A percentile compares a stretch with the other conserved stretches of the same genome.
Evolutionary conservation across 2,329 filamentous ascomycete species (phyloP).

Genomic region (Passalora sequoiae): DNA sequence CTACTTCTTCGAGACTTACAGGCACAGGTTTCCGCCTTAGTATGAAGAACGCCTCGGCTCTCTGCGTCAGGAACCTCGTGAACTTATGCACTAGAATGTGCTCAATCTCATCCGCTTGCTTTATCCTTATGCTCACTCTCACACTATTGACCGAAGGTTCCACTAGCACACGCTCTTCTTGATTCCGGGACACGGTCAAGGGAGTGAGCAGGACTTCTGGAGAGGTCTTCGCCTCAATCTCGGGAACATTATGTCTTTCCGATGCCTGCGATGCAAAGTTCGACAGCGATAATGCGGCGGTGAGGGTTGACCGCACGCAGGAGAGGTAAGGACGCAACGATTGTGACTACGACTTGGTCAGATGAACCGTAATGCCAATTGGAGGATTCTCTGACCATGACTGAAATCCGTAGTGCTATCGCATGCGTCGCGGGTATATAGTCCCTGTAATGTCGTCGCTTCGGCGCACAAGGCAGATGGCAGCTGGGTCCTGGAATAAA

Average conservation of each 20-base stretch:
- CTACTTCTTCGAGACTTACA: slow-evolving; percentile 46
- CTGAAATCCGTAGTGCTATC: not conserved
- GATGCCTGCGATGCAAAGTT: slow-evolving; percentile 97
- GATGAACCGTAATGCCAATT: slow-evolving; percentile 1
- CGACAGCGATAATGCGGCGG: slow-evolving; percentile 84
- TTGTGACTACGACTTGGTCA: slow-evolving; percentile 66
- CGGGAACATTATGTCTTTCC: slow-evolving; percentile 95
- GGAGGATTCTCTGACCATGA: slow-evolving; percentile 12
- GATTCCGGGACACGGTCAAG: slow-evolving; percentile 84
- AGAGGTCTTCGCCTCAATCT: slow-evolving; percentile 87
- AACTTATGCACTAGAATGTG: slow-evolving; percentile 98
- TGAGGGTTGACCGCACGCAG: slow-evolving; percentile 90
- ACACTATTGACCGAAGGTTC: slow-evolving; percentile 97
- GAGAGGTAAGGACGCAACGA: slow-evolving; percentile 93
- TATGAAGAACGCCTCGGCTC: slow-evolving; percentile 96
- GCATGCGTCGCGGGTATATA: no score
- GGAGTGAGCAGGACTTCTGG: slow-evolving; percentile 93
- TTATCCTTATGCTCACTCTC: slow-evolving; percentile 96
- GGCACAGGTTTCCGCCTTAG: slow-evolving; percentile 91
- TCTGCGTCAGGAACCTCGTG: slow-evolving; percentile 89
- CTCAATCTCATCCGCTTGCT: slow-evolving; percentile 98
- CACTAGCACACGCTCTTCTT: slow-evolving; percentile 93
- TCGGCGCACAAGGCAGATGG: no score
- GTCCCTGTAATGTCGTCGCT: no score
- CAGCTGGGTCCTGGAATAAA: no score